Base-by-base conservation (phyloP, 2,329 filamentous ascomycete species). In the Simplicillium aogashimaense region DNA sequence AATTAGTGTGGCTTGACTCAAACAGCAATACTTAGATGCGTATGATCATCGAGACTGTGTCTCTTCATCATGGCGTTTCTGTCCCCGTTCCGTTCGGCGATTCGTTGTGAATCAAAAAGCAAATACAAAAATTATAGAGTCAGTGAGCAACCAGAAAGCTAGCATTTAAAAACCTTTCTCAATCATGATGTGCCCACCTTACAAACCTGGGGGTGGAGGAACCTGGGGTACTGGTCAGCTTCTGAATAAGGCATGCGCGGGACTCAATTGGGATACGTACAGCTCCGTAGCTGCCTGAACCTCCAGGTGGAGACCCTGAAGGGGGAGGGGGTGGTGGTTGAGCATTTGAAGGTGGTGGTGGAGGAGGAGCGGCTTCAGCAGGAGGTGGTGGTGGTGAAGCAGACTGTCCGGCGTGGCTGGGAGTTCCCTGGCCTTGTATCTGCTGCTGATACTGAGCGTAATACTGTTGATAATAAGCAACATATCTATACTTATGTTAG, bases 401-500 rank as follows among this genome's bases (percentile, higher is more conserved):
- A 31, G 71, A 62, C 36, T 66, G 63, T 31, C 68, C 69, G 31
- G 45, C 38, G 17, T 39, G 43, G 5, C 38, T 38, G n/a, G 40
- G n/a, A 30, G 43, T 63, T 51, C 35, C 57, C 51, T 45, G 59
- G 4, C 31, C 34, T 17, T 46, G 41, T 7, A 38, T 43, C 37
- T 45, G 50, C 37, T 61, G 58, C 12, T 50, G 53, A 37, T 62
- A 58, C 38, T 67, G 67, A 14, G 73, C 73, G 49, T 76, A 76
- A 50, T 83, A 83, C 52, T 86, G 80, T 54, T 86, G 79, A 51
- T 87, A 87, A 61, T 84, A 81, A 50, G 84, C 81, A 47, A 74
- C 66, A 50, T 81, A 81, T 34, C 71, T 75, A 45, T 30, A 33
- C 18, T 3, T 31, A 14, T 35, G 46, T 59, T 50, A 58, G 53